phyloP scores from a whole-genome alignment of 2,329 filamentous ascomycete genomes.

The Alternaria novae-zelandiae region DNA sequence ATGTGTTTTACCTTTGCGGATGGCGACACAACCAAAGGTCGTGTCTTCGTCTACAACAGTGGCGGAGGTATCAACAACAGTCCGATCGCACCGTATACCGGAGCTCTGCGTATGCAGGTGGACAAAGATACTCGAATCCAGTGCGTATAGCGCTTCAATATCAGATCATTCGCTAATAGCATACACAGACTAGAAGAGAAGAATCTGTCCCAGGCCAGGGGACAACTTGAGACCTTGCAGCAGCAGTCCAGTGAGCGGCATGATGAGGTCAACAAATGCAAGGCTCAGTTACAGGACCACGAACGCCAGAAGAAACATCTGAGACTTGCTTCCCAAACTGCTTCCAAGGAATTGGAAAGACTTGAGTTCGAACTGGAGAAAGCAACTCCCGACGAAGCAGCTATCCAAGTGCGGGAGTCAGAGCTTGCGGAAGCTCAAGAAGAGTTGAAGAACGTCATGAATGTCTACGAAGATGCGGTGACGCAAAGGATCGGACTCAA shows the following conservation, averaged over 20 bases:
- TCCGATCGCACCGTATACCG: conserved; percentile 60
- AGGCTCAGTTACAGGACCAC: conserved; percentile 58
- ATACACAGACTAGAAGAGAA: conserved; percentile 51
- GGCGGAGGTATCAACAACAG: conserved; percentile 58
- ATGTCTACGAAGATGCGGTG: conserved; percentile 59
- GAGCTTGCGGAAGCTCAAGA: conserved; percentile 35
- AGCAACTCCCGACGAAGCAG: conserved; percentile 66
- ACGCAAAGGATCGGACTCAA: conserved; percentile 54
- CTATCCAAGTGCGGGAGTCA: conserved; percentile 44
- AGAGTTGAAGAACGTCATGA: conserved; percentile 63
- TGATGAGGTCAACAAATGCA: conserved; percentile 56
- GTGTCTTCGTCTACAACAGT: conserved; percentile 49
- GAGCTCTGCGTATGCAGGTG: conserved; percentile 76
- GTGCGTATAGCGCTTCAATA: conserved; percentile 33
- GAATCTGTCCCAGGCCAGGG: conserved; percentile 58
- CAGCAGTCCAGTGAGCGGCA: conserved; percentile 40
- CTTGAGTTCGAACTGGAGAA: conserved; percentile 70
- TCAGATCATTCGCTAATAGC: conserved; percentile 6
- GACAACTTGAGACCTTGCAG: conserved; percentile 35
- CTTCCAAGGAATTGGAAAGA: conserved; percentile 67
- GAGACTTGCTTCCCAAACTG: conserved; percentile 62
- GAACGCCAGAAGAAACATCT: conserved; percentile 57
- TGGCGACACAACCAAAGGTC: conserved; percentile 65
- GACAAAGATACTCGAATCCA: conserved; percentile 73
- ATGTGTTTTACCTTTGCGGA: conserved; percentile 75